Base-by-base conservation (phyloP, 805 yeast species). In the Ogataea methanolica region DNA sequence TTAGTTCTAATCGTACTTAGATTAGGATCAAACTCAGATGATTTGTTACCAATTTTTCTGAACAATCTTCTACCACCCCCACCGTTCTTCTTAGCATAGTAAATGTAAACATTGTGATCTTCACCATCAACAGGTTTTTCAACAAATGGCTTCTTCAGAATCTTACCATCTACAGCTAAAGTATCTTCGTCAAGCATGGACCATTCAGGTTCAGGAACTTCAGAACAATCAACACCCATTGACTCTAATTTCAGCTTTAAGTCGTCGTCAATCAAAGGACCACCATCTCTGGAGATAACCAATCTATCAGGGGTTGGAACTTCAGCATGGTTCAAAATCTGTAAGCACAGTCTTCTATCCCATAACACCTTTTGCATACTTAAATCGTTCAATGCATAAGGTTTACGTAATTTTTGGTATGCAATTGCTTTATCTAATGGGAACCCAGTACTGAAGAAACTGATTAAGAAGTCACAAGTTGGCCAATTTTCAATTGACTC, bases 111-210 rank as follows among this genome's bases (percentile, higher is more conserved):
- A 62, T 94, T 94, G 68, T 94, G 99, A 67, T 94, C 97, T 68
- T 94, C 99, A 46, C 99, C 99, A 66, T 94, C 97, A 4, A 91
- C 98, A 0, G 99, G 99, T 58, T 94, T 94, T 66, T 94, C 99
- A 33, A 94, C 99, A 73, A 83, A 94, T 6, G 99, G 99, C 63
- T 94, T 94, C 37, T 73, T 74, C 70, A 94, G 70, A 8, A 72
- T 70, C 57, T 78, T 66, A 8, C 95, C 97, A 55, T 86, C 79
- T 21, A 87, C 94, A 50, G 76, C 77, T 40, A 85, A 71, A 2
- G 96, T 83, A 50, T 92, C 95, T 45, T 86, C 94, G 62, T 88
- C 95, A 26, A 86, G 68, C 98, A 94, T 89, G 54, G 75, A 75
- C 92, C 96, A 89, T 43, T 75, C 70, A 0, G 96, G 94, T 63